Evolutionary conservation across 2,329 filamentous ascomycete species (phyloP).

Genomic region (Exophiala sp.): DNA sequence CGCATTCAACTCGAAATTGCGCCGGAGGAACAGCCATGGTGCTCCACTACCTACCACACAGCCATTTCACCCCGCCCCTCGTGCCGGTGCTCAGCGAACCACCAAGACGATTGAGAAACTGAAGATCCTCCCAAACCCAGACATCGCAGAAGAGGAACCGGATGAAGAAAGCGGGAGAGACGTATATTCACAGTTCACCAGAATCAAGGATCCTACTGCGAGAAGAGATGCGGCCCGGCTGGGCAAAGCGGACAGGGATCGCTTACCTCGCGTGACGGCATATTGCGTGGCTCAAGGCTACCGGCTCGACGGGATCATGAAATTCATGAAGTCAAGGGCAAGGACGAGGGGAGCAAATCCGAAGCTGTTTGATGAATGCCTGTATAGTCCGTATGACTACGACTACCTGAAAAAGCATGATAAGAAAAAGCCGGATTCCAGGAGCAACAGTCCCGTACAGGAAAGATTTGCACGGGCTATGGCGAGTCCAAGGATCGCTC

Average conservation of each 20-base stretch:
- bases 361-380: slow-evolving; percentile 94
- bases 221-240: slow-evolving; percentile 84
- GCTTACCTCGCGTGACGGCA: slow-evolving; percentile 83
- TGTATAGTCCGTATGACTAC: slow-evolving; percentile 92
- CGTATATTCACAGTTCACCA: slow-evolving; percentile 94
- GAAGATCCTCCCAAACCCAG: slow-evolving; percentile 89
- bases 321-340: slow-evolving; percentile 78
- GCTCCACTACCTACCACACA: slow-evolving; percentile 46
- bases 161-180: slow-evolving; percentile 92
- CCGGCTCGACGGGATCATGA: slow-evolving; percentile 80
- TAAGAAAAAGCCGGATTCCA: slow-evolving; percentile 33
- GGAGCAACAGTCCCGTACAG: slow-evolving; percentile 24
- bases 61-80: slow-evolving; percentile 46
- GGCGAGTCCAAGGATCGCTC: slow-evolving; percentile 21
- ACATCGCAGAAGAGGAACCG: slow-evolving; percentile 65
- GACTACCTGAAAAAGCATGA: slow-evolving; percentile 43
- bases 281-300: slow-evolving; percentile 95
- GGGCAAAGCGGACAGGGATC: slow-evolving; percentile 85
- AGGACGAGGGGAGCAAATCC: slow-evolving; percentile 74
- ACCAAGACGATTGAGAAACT: slow-evolving; percentile 95
- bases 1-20: slow-evolving; percentile 78
- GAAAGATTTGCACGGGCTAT: slow-evolving; percentile 21
- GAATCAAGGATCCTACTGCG: slow-evolving; percentile 94
- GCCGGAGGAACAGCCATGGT: slow-evolving; percentile 77
- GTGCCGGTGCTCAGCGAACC: slow-evolving; percentile 90